A percentile compares a stretch with the other conserved stretches of the same genome.
Conservation (phyloP, 129 eudicot genomes). For the Tanacetum coccineum region DNA sequence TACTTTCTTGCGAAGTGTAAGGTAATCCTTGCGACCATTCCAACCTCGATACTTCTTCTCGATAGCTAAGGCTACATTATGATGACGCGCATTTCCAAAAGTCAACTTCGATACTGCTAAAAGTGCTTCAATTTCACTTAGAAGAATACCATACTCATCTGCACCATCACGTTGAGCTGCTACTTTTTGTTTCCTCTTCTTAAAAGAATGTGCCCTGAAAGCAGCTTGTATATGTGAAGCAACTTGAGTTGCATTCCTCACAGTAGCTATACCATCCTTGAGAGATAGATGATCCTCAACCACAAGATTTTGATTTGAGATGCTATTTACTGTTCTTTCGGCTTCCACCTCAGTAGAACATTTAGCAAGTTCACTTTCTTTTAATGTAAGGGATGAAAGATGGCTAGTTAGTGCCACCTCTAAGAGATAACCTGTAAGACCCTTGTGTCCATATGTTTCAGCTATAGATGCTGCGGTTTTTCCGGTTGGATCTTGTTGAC, state of each 20-base stretch:
- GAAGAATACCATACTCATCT: slow-evolving; percentile 43
- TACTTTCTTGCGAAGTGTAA: slow-evolving; percentile 76
- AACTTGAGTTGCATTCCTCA: slow-evolving; percentile 84
- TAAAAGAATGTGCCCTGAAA: slow-evolving; percentile 91
- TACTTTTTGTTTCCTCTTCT: slow-evolving; percentile 64
- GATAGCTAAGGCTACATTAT: slow-evolving; percentile 63
- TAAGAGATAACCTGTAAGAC: slow-evolving; percentile 91
- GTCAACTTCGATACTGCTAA: slow-evolving; percentile 71
- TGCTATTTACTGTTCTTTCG: slow-evolving; percentile 58
- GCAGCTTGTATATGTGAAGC: slow-evolving; percentile 98
- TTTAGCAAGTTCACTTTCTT: slow-evolving; percentile 72
- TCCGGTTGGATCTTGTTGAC: slow-evolving; percentile 66
- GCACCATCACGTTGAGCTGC: slow-evolving; percentile 23
- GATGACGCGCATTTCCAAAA: slow-evolving; percentile 51
- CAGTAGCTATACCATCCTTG: slow-evolving; percentile 64
- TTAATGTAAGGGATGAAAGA: slow-evolving; percentile 70
- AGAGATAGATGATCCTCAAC: slow-evolving; percentile 51
- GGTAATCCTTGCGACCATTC: slow-evolving; percentile 79
- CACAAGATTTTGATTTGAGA: slow-evolving; percentile 33
- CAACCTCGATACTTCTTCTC: slow-evolving; percentile 88
- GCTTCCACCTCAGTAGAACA: slow-evolving; percentile 71
- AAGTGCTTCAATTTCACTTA: slow-evolving; percentile 51
- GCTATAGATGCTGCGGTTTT: slow-evolving; percentile 88
- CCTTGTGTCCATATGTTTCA: slow-evolving; percentile 58
- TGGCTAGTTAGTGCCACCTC: slow-evolving; percentile 81